A percentile compares a stretch with the other conserved stretches of the same genome.
These are phyloP conservation scores for Arachis hypogaea DNA, from an alignment of 306 rosid species.

Conservation along the genomic window DNA sequence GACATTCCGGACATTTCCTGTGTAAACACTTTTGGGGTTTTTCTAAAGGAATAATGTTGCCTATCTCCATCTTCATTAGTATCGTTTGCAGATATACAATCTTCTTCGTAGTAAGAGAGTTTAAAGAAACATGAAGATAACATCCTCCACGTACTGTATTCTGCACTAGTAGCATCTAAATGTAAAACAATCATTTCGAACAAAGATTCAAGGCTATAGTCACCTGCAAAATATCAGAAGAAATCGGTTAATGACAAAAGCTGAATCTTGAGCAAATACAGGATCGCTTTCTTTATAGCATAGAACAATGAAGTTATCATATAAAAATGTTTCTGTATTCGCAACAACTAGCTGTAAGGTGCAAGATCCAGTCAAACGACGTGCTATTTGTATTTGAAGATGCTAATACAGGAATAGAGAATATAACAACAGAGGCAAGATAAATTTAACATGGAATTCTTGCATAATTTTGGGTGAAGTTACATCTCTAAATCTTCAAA, in stretches of 20 bases:
- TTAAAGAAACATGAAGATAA: constrained; percentile 67
- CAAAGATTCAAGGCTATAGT: constrained; percentile 59
- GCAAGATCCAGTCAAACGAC: neutral
- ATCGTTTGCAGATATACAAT: constrained; percentile 55
- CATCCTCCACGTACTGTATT: constrained; percentile 61
- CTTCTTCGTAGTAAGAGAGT: constrained; percentile 58
- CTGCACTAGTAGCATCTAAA: constrained; percentile 73
- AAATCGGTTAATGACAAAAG: constrained; percentile 25
- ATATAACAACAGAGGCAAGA: neutral
- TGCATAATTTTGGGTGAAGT: constrained; percentile 6
- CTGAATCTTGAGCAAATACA: constrained; percentile 12
- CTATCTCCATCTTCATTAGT: constrained; percentile 36
- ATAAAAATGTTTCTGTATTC: constrained; percentile 1
- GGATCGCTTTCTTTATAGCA: neutral
- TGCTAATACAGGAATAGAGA: neutral
- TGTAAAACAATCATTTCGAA: constrained; percentile 78
- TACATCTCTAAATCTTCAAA: neutral
- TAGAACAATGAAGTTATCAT: neutral
- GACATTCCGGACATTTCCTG: constrained; percentile 51
- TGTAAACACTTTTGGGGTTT: constrained; percentile 58
- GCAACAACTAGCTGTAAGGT: neutral
- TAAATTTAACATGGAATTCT: neutral
- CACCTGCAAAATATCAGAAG: constrained; percentile 59
- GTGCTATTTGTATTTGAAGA: constrained; percentile 5
- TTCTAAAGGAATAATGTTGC: constrained; percentile 33